Conservation (phyloP, 129 eudicot genomes). For the Flaveria ramosissima region DNA sequence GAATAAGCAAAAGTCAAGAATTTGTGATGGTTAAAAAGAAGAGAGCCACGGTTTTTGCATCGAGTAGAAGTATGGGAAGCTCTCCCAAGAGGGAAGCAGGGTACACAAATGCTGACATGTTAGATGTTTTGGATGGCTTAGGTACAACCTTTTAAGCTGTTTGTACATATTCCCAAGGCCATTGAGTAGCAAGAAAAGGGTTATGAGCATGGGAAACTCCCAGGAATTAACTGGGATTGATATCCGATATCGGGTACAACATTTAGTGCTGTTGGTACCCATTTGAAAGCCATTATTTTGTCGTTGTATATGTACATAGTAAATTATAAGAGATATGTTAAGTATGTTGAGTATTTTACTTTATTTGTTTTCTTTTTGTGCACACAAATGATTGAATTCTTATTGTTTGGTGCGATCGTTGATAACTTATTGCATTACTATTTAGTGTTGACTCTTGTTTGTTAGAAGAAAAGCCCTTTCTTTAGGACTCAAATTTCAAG, state of each 20-base stretch:
- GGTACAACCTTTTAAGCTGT: slow-evolving; percentile 36
- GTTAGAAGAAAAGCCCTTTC: too few relatives aligned
- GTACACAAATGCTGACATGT: slow-evolving; percentile 31
- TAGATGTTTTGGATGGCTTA: slow-evolving; percentile 65
- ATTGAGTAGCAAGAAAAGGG: not conserved
- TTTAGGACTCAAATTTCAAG: too few relatives aligned
- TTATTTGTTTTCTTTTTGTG: not conserved
- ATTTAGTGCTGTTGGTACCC: slow-evolving; percentile 34
- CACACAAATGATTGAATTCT: slow-evolving; percentile 2
- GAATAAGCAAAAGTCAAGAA: slow-evolving; percentile 91
- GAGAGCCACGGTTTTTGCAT: slow-evolving; percentile 39
- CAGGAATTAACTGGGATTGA: too few relatives aligned
- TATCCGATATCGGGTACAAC: slow-evolving; percentile 48
- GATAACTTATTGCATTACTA: not conserved
- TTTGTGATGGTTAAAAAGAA: slow-evolving; percentile 46
- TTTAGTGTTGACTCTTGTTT: too few relatives aligned
- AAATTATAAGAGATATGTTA: not conserved
- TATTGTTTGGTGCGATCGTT: not conserved
- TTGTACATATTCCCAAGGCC: slow-evolving; percentile 15
- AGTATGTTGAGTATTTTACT: not conserved
- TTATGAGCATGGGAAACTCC: not conserved
- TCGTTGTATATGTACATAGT: not conserved
- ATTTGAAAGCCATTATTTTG: not conserved
- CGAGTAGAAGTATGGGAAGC: slow-evolving; percentile 67
- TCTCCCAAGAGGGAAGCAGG: slow-evolving; percentile 50